A percentile compares a stretch with the other conserved stretches of the same genome.
Conservation (phyloP, 1,284 basidiomycete species). For the Marasmius sp. region DNA sequence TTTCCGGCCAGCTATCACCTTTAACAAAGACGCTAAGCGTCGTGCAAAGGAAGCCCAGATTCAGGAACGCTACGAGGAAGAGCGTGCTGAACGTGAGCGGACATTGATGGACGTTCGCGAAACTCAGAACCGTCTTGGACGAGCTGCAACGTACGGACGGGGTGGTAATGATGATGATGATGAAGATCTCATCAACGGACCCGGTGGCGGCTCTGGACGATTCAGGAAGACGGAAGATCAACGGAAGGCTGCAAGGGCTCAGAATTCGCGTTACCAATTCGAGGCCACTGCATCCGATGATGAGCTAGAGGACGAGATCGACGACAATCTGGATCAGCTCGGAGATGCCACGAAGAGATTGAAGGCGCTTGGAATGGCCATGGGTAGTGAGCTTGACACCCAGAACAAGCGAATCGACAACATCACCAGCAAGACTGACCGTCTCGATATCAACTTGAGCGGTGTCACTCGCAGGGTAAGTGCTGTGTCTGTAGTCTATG, state of each 20-base stretch:
- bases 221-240: conserved; percentile 50
- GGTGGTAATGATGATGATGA: conserved; percentile 7
- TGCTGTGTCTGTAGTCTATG: too few species aligned
- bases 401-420: conserved; percentile 75
- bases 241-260: neutral
- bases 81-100: conserved; percentile 83
- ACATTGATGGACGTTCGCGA: conserved; percentile 85
- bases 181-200: conserved; percentile 20
- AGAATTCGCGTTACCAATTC: conserved; percentile 88
- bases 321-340: conserved; percentile 92
- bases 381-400: conserved; percentile 78
- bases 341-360: conserved; percentile 78
- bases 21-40: conserved; percentile 91
- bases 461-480: conserved; percentile 71
- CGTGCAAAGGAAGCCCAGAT: conserved; percentile 87
- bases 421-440: conserved; percentile 69
- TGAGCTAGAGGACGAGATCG: conserved; percentile 89
- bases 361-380: conserved; percentile 82
- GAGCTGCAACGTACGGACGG: conserved; percentile 64
- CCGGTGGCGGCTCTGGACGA: conserved; percentile 41
- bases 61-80: conserved; percentile 86
- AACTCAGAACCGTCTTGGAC: conserved; percentile 84
- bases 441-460: conserved; percentile 62
- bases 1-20: conserved; percentile 88
- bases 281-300: conserved; percentile 98